Base-by-base conservation (phyloP, 257 asterid genomes). In the Petunia secreta region DNA sequence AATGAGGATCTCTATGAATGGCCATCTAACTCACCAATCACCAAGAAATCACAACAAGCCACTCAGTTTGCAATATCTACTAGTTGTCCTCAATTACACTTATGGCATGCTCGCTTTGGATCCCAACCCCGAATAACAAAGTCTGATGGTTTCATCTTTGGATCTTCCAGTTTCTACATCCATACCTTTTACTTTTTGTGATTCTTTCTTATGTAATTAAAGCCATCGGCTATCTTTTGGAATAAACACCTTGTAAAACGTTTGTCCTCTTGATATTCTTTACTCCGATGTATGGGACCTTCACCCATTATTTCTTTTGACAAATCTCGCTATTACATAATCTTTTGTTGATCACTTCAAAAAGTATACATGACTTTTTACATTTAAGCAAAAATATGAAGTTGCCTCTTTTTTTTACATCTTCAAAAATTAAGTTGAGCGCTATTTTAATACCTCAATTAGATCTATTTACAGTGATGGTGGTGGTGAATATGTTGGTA, bases 91-190 rank as follows among this genome's bases (percentile, higher is more conserved):
- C 25, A 36, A 40, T 4, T 5, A 8, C 9, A 8, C 50, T 8
- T 66, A 2, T 71, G 78, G 78, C 78, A 71, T 71, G 57, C 16
- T 46, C 57, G 78, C 2, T 44, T 71, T 15, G 78, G 58, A 71
- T 25, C 78, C 78, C 7, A 15, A 25, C 46, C 2, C 78, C 9
- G n/a, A 48, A 43, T 4, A n/a, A 2, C 59, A 41, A 6, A 43
- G 10, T 14, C 25, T 11, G 8, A 14, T 74, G 5, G 14, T 50
- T 10, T n/a, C 79, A 9, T 15, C n/a, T 5, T 3, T 6, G 3
- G 4, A 0, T 1, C 44, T 40, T 71, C n/a, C 60, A n/a, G 1
- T 5, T 50, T 74, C 60, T 8, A 54, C 10, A 7, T 6, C 54
- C 6, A 9, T 41, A 4, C 6, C 3, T 14, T 15, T 74, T 1